phyloP scores from a whole-genome alignment of 1,284 basidiomycete genomes.

The Leccinum subspadiceum region DNA sequence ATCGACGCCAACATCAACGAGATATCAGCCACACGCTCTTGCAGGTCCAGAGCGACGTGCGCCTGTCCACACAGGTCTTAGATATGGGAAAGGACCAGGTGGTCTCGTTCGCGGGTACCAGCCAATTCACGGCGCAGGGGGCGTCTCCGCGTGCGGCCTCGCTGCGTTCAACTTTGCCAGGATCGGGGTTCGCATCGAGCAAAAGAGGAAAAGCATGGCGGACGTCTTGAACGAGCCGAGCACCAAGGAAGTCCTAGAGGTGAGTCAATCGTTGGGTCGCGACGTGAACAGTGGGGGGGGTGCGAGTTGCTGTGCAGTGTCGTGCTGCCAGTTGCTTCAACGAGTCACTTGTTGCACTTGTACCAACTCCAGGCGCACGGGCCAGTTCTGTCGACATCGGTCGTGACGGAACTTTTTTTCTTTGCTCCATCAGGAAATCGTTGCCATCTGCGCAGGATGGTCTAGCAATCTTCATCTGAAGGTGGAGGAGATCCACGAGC shows the following conservation, averaged over 20 bases:
- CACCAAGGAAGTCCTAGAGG: slow-evolving; percentile 24
- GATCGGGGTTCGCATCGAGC: slow-evolving; percentile 31
- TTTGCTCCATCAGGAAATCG: slow-evolving; percentile 42
- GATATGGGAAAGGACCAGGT: slow-evolving; percentile 29
- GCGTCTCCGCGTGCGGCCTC: slow-evolving; percentile 56
- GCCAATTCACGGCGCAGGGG: slow-evolving; percentile 45
- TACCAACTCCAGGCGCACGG: neutral
- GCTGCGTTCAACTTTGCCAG: slow-evolving; percentile 62
- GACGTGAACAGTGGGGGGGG: neutral
- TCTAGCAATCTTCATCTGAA: slow-evolving; percentile 52
- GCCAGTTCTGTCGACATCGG: neutral
- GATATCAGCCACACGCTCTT: neutral
- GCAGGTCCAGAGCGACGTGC: neutral
- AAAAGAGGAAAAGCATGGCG: slow-evolving; percentile 1
- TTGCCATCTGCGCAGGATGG: slow-evolving; percentile 55
- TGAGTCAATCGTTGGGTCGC: slow-evolving; percentile 9
- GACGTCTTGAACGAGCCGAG: slow-evolving; percentile 23
- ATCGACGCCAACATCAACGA: neutral
- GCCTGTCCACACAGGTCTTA: slow-evolving; percentile 20
- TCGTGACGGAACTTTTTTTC: neutral
- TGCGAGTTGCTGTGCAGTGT: neutral
- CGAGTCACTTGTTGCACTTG: neutral
- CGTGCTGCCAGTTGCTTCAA: neutral
- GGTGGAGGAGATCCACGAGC: slow-evolving; percentile 46
- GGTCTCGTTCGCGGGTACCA: slow-evolving; percentile 44